Base-by-base conservation (phyloP, 768 basidiomycete species). In the Russula olivacea region DNA sequence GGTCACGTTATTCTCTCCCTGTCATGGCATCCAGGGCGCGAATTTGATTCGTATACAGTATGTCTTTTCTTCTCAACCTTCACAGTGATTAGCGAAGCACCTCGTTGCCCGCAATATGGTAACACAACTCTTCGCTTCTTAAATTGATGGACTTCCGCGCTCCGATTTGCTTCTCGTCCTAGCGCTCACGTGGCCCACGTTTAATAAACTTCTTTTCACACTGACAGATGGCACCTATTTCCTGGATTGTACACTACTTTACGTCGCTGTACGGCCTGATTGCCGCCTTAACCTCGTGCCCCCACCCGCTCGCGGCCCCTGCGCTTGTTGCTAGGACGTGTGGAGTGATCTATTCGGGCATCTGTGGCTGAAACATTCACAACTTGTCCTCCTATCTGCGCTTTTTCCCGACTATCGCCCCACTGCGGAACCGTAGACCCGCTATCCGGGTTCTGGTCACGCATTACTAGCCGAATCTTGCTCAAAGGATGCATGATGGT, bases 281-380 rank as follows among this genome's bases (percentile, higher is more conserved):
- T 61, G 59, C 59, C 59, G 59, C 59, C 40, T 19, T 58, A 11
- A 34, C 32, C 8, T 38, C n/a, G n/a, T n/a, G 21, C 21, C n/a
- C 43, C n/a, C n/a, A n/a, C n/a, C 45, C 45, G 21, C 45, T 47
- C n/a, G 19, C 21, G 36, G 14, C 43, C 14, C 55, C n/a, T 38
- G 30, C 43, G 55, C 43, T 23, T 47, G 54, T 30, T 47, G 8
- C 59, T 25, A 60, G 8, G 30, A 59, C 1, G 30, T 30, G 30
- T 52, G 5, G 30, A 15, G 17, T 32, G 38, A 52, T 45, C 32
- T 23, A 32, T 19, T 58, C 21, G n/a, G 41, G 4, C 43, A 19
- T 52, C 51, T n/a, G 51, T 60, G 51, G 59, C 59, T 60, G 59
- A 60, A 60, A 60, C 59, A 19, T 25, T 21, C 41, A 21, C 45